Base-by-base conservation (phyloP, 768 basidiomycete species). In the Lactarius hatsudake region DNA sequence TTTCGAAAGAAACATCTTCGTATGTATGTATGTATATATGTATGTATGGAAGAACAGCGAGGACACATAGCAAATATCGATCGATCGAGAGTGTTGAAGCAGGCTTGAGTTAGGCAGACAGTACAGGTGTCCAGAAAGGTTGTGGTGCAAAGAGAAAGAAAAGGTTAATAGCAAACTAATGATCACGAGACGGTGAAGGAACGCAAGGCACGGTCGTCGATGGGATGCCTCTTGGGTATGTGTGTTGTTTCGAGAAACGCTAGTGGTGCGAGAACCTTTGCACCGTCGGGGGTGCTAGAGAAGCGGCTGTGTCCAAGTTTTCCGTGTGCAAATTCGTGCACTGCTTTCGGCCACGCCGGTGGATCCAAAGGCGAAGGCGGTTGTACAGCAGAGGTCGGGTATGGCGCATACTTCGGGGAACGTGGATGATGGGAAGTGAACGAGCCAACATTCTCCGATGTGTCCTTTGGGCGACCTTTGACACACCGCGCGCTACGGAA, bases 121-220 rank as follows among this genome's bases (percentile, higher is more conserved):
- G 26, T 69, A 68, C 61, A 68, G 66, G 61, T 45, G 64, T 61
- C 55, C 64, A 61, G 59, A 56, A 51, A 66, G 59, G 30, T 48
- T 71, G 64, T 69, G 51, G 54, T 58, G 60, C 63, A 53, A 53
- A 57, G 65, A 48, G 10, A 18, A 28, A 51, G 48, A 45, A 26
- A 8, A n/a, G 48, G 15, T 53, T 12, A 20, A 18, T 43, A 63
- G 53, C 30, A 32, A 26, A 30, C 5, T 6, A n/a, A 45, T 62
- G 55, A 61, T 75, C 61, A 71, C 23, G 61, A 55, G 65, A 81
- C 76, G 48, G 72, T 76, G 69, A 88, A 84, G 1, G 84, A 83
- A 81, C 88, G 88, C 59, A 91, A 78, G 7, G 87, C 86, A 73
- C 85, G 82, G 75, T 90, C 88, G 73, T 91, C 90, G 62, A 88